Base-by-base conservation (phyloP, 1,284 basidiomycete species). In the Cryptococcus sp. region DNA sequence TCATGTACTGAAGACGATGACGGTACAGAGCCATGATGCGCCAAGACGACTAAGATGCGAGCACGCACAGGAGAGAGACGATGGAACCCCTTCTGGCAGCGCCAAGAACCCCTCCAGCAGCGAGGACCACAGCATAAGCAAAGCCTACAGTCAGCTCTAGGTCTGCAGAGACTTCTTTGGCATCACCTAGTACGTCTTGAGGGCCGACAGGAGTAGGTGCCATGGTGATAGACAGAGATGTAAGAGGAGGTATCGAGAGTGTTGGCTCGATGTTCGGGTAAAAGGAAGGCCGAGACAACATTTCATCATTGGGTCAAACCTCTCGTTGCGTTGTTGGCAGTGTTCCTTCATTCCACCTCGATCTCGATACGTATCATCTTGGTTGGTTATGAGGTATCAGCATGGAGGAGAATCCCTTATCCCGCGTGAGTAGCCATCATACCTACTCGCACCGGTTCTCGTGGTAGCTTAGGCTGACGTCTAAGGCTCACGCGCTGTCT, bases 401-500 rank as follows among this genome's bases (percentile, higher is more conserved):
- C 14, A 36, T 36, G 34, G 34, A 36, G 18, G 34, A 36, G 34
- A 36, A 36, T n/a, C 34, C 34, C 18, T 18, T 36, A 19, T n/a
- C 7, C n/a, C 34, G 31, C 16, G 31, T 32, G 34, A 36, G 34
- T 36, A n/a, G 7, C 10, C 34, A 31, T 14, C 14, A 31, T 31
- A 31, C 14, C 28, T 31, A 9, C 31, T 16, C 31, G 9, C 31
- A 9, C 31, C 35, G 10, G 10, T 37, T 37, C 14, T 16, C 35
- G 9, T 37, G 7, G 35, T 19, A 18, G 43, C 43, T 39, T 1
- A 47, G 16, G 23, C 11, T 22, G 14, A 22, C 18, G 41, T 23
- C n/a, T 34, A 53, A 71, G 64, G 71, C 71, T 23, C 70, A 73
- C 47, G 56, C 64, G 14, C 59, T 73, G 22, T 69, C 68, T 0